Evolutionary conservation across 2,329 filamentous ascomycete genomes (phyloP).

Genomic region (Cadophora gregata): DNA sequence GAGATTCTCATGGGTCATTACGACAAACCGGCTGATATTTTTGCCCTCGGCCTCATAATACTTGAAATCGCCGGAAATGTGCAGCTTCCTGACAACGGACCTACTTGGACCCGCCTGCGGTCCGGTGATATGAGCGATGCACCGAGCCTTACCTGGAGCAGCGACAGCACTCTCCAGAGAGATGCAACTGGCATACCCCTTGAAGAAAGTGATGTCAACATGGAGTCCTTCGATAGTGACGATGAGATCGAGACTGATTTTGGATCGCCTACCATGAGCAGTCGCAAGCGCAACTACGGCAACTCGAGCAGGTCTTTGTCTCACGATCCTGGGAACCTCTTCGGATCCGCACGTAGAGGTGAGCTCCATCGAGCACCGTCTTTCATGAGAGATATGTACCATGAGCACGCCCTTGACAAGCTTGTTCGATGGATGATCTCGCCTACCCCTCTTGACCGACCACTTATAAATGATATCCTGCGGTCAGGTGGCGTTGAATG

Average conservation of each 20-base stretch:
- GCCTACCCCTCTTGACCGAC: slow-evolving; percentile 75
- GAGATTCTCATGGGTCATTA: slow-evolving; percentile 87
- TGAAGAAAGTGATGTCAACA: slow-evolving; percentile 43
- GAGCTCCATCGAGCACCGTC: slow-evolving; percentile 74
- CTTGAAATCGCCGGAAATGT: slow-evolving; percentile 95
- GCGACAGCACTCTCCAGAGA: slow-evolving; percentile 70
- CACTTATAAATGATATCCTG: slow-evolving; percentile 76
- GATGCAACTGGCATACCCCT: slow-evolving; percentile 77
- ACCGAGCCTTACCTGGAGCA: slow-evolving; percentile 84
- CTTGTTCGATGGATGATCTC: slow-evolving; percentile 88
- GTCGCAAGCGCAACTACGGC: slow-evolving; percentile 40
- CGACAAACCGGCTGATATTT: slow-evolving; percentile 91
- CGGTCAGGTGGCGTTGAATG: slow-evolving; percentile 77
- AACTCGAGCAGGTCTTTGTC: slow-evolving; percentile 42
- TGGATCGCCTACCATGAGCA: slow-evolving; percentile 44
- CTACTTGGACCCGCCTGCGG: slow-evolving; percentile 87
- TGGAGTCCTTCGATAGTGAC: slow-evolving; percentile 47
- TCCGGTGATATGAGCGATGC: slow-evolving; percentile 89
- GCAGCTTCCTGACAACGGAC: slow-evolving; percentile 89
- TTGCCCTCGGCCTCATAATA: slow-evolving; percentile 92
- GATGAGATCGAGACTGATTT: slow-evolving; percentile 48
- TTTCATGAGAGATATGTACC: slow-evolving; percentile 83
- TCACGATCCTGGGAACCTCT: slow-evolving; percentile 45
- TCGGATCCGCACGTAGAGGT: slow-evolving; percentile 51
- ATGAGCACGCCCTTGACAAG: slow-evolving; percentile 79